Conservation (phyloP, 768 basidiomycete genomes). For the Sarcodon sp. region DNA sequence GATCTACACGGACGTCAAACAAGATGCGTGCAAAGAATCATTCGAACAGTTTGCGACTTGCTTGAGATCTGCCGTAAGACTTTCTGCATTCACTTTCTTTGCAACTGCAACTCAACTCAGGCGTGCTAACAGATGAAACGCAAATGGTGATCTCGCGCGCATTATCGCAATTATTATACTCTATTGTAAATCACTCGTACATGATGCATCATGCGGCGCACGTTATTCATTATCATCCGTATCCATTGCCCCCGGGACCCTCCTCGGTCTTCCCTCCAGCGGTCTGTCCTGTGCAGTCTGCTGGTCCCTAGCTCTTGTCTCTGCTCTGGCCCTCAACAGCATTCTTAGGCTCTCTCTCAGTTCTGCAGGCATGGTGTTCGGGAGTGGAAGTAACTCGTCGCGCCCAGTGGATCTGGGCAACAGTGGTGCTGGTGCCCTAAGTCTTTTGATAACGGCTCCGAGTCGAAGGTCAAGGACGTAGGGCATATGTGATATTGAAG, state of each 20-base stretch:
- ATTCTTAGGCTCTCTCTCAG: slow-evolving; percentile 29
- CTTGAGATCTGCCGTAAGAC: slow-evolving; percentile 61
- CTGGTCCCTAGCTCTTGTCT: slow-evolving; percentile 12
- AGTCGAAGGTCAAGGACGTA: slow-evolving; percentile 57
- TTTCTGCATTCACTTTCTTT: background rate
- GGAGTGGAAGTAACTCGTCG: slow-evolving; percentile 11
- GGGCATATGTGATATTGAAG: slow-evolving; percentile 14
- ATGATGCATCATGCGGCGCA: slow-evolving; percentile 2
- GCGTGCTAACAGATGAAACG: slow-evolving; percentile 33
- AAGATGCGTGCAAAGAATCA: slow-evolving; percentile 75
- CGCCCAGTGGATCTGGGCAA: slow-evolving; percentile 1
- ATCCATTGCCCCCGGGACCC: slow-evolving; percentile 17
- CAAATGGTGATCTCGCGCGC: slow-evolving; percentile 29
- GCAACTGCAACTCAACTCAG: background rate
- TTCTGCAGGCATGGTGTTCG: slow-evolving; percentile 9
- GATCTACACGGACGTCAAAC: slow-evolving; percentile 72
- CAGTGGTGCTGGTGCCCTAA: slow-evolving; percentile 39
- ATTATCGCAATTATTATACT: background rate
- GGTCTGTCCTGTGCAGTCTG: slow-evolving; percentile 19
- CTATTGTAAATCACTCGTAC: slow-evolving; percentile 8
- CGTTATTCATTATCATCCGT: slow-evolving; percentile 8
- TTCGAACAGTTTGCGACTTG: slow-evolving; percentile 79
- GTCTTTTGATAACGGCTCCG: slow-evolving; percentile 35
- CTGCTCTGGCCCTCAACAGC: slow-evolving; percentile 36
- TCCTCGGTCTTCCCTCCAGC: slow-evolving; percentile 8